Percentiles rank a stretch among this genome's conserved stretches.
Conservation (phyloP, 306 rosid genomes). For the Glycine soja region DNA sequence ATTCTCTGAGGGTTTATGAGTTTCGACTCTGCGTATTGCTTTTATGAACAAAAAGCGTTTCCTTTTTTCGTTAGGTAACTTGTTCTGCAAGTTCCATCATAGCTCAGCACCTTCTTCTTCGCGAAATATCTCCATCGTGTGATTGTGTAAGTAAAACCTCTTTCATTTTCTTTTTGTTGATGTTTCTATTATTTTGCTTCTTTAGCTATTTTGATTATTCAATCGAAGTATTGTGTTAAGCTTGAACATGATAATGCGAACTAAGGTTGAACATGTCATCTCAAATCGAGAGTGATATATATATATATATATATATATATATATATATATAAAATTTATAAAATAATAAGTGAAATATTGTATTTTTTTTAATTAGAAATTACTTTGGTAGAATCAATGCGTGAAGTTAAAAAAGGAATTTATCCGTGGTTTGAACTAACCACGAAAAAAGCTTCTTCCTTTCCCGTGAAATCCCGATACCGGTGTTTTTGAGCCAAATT, state of each 20-base stretch:
- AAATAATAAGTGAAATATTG: background rate
- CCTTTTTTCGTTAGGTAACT: background rate
- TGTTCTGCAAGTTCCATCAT: background rate
- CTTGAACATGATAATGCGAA: background rate
- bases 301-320: too few relatives aligned
- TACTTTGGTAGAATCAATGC: too few relatives aligned
- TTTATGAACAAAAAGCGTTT: background rate
- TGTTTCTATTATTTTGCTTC: background rate
- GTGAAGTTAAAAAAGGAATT: too few relatives aligned
- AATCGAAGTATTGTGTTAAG: background rate
- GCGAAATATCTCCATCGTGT: background rate
- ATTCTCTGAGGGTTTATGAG: constrained; percentile 2
- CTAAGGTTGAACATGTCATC: background rate
- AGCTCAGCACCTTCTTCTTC: background rate
- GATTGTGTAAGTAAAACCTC: constrained; percentile 30
- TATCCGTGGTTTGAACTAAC: too few relatives aligned
- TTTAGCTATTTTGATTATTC: background rate
- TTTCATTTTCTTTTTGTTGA: background rate
- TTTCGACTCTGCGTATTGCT: background rate
- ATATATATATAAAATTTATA: background rate
- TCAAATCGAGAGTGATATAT: background rate
- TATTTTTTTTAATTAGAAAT: too few relatives aligned
- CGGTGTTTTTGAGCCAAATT: too few relatives aligned
- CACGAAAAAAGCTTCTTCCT: too few relatives aligned
- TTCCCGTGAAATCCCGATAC: too few relatives aligned